Evolutionary conservation across 1,284 basidiomycete species (phyloP).

Genomic region (Pseudozyma pruni): DNA sequence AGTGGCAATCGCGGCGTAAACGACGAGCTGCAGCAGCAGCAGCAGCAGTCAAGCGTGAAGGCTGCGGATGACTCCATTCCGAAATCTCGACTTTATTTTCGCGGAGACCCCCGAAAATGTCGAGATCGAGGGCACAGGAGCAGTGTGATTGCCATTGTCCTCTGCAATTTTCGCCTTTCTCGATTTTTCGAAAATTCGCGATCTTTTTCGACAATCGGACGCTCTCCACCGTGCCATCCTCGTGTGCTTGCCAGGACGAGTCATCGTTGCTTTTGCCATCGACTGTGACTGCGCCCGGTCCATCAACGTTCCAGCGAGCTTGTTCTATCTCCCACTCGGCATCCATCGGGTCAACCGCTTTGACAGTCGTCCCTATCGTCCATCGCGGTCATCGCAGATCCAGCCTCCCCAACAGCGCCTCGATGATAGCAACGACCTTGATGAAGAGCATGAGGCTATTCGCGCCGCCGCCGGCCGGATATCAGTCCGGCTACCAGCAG

Average conservation of each 20-base stretch:
- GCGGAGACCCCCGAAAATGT: constrained; percentile 2
- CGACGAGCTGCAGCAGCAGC: constrained; percentile 1
- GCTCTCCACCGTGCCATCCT: too few species aligned
- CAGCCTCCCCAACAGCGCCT: too few species aligned
- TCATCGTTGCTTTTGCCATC: too few species aligned
- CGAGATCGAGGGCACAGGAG: neutral
- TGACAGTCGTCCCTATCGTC: too few species aligned
- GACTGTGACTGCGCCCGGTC: too few species aligned
- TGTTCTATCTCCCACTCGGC: too few species aligned
- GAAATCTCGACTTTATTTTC: constrained; percentile 7
- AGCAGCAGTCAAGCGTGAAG: constrained; percentile 1
- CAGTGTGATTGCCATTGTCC: neutral
- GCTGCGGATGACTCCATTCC: constrained; percentile 44
- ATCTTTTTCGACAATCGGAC: constrained; percentile 9
- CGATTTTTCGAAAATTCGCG: constrained; percentile 25
- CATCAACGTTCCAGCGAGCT: too few species aligned
- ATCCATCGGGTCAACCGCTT: too few species aligned
- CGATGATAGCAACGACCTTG: too few species aligned
- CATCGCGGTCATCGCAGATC: too few species aligned
- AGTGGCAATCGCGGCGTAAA: constrained; percentile 33
- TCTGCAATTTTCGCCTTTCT: constrained; percentile 3
- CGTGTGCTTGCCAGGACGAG: constrained; percentile 1
- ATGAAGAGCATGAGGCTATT: too few species aligned
- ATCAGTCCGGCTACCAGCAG: constrained; percentile 16
- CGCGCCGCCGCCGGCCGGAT: constrained; percentile 18